Percentiles rank a stretch among this genome's conserved stretches.
phyloP scores from a whole-genome alignment of 495 filamentous ascomycete species.

The Aspergillus bertholletiae region DNA sequence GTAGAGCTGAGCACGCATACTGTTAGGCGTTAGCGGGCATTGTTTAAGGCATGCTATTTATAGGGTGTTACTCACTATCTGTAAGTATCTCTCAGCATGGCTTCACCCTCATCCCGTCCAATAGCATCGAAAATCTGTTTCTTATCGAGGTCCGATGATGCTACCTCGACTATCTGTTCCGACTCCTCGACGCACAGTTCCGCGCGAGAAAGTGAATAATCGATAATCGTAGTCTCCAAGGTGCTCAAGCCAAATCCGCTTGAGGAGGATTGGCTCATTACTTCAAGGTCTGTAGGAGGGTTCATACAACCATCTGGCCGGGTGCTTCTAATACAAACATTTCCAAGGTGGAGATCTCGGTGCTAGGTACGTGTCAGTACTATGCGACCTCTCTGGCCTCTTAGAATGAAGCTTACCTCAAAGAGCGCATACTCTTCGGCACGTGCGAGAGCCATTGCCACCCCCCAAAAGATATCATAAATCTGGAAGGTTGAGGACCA shows the following conservation, averaged over 20 bases:
- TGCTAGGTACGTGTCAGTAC: constrained; percentile 44
- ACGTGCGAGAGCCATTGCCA: constrained; percentile 70
- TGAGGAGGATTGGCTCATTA: constrained; percentile 23
- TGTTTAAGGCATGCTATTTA: not conserved
- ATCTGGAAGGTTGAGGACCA: constrained; percentile 56
- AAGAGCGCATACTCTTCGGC: constrained; percentile 72
- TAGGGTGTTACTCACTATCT: constrained; percentile 32
- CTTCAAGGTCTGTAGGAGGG: constrained; percentile 29
- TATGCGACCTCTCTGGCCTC: no score
- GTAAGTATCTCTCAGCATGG: constrained; percentile 37
- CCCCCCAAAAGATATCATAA: constrained; percentile 84
- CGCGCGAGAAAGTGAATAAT: constrained; percentile 82
- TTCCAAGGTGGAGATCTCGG: constrained; percentile 84
- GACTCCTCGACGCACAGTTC: constrained; percentile 27
- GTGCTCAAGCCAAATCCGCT: constrained; percentile 63
- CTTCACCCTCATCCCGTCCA: constrained; percentile 42
- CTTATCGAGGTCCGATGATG: constrained; percentile 45
- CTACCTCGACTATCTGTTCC: constrained; percentile 26
- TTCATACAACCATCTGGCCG: constrained; percentile 33
- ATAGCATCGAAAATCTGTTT: constrained; percentile 45
- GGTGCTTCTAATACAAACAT: constrained; percentile 67
- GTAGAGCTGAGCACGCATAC: constrained; percentile 41
- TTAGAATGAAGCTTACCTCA: constrained; percentile 49
- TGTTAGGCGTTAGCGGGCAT: constrained; percentile 15
- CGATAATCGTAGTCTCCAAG: constrained; percentile 78